Percentiles rank a stretch among this genome's conserved stretches.
These are phyloP conservation scores for Exophiala spinifera DNA, from an alignment of 2,329 filamentous ascomycete genomes.

Conservation along the genomic window DNA sequence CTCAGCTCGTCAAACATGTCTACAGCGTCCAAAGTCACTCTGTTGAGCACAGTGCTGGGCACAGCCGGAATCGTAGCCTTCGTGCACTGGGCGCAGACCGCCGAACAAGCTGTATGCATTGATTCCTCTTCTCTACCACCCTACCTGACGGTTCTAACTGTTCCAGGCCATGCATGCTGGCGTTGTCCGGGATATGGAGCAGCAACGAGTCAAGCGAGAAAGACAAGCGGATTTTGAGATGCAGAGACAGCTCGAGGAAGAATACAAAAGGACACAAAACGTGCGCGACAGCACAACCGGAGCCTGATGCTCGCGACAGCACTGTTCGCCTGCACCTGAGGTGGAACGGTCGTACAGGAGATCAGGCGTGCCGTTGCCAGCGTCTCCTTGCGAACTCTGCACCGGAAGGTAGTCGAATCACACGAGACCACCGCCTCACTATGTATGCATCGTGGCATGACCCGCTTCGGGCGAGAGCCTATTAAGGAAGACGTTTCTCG, in stretches of 20 bases:
- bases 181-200: constrained; percentile 90
- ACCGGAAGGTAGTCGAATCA: too few species aligned
- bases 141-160: background rate
- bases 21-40: constrained; percentile 79
- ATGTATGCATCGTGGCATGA: too few species aligned
- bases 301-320: constrained; percentile 4
- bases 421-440: too few species aligned
- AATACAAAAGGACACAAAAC: constrained; percentile 85
- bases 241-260: constrained; percentile 77
- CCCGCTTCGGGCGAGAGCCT: too few species aligned
- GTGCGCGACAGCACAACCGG: constrained; percentile 47
- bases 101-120: constrained; percentile 71
- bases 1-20: constrained; percentile 63
- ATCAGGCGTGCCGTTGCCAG: too few species aligned
- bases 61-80: constrained; percentile 74
- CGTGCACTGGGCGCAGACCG: constrained; percentile 85
- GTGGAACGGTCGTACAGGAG: too few species aligned
- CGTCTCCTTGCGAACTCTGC: too few species aligned
- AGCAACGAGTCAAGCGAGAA: constrained; percentile 84
- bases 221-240: constrained; percentile 92
- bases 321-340: background rate
- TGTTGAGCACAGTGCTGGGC: constrained; percentile 72
- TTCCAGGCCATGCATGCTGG: constrained; percentile 85
- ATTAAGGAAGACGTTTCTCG: too few species aligned
- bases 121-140: constrained; percentile 2